These are phyloP conservation scores for Verticillium longisporum DNA, from an alignment of 2,329 filamentous ascomycete genomes.

Conservation along the genomic window DNA sequence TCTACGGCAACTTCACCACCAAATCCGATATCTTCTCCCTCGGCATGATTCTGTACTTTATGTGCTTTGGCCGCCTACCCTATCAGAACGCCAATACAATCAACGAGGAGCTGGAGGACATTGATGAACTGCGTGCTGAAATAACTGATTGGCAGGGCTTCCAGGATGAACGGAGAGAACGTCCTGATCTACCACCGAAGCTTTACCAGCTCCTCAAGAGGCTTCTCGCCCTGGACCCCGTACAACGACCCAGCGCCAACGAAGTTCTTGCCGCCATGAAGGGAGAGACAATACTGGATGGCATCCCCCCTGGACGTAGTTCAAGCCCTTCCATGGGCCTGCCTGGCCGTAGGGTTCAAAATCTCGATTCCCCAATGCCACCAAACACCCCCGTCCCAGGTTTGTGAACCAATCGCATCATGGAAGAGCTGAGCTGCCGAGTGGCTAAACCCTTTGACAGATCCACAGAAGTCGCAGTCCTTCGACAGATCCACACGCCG, in stretches of 20 bases:
- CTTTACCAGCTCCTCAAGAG: slow-evolving; percentile 80
- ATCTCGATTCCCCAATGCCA: slow-evolving; percentile 44
- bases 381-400: slow-evolving; percentile 43
- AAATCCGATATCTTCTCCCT: slow-evolving; percentile 98
- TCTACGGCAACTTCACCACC: slow-evolving; percentile 86
- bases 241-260: slow-evolving; percentile 71
- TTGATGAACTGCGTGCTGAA: slow-evolving; percentile 77
- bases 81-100: slow-evolving; percentile 78
- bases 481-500: neutral
- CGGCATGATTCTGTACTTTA: slow-evolving; percentile 97
- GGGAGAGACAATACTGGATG: slow-evolving; percentile 49
- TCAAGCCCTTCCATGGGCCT: slow-evolving; percentile 31
- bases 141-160: slow-evolving; percentile 87
- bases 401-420: slow-evolving; percentile 11
- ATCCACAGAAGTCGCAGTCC: slow-evolving; percentile 22
- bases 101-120: slow-evolving; percentile 86
- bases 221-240: slow-evolving; percentile 70
- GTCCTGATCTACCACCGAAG: slow-evolving; percentile 77
- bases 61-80: slow-evolving; percentile 87
- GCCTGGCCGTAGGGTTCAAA: slow-evolving; percentile 42
- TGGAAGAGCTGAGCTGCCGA: neutral
- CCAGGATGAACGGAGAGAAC: slow-evolving; percentile 64
- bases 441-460: slow-evolving; percentile 10
- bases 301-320: slow-evolving; percentile 24
- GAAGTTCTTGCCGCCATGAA: slow-evolving; percentile 79